Evolutionary conservation across 495 filamentous ascomycete species (phyloP).

Genomic region (Aspergillus cavernicola): DNA sequence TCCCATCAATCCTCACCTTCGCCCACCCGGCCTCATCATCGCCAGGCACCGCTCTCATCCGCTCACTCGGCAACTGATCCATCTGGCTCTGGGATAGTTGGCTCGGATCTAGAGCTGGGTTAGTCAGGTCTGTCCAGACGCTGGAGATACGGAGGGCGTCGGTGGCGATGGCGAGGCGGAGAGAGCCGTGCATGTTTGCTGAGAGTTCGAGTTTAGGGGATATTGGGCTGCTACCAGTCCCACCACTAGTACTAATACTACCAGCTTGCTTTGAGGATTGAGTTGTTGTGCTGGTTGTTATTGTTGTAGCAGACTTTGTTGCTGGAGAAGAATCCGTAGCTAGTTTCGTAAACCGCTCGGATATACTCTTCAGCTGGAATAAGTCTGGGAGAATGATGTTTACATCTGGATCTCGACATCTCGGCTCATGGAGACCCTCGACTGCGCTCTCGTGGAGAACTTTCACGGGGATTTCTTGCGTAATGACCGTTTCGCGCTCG

Average conservation of each 20-base stretch:
- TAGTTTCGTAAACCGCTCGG: slow-evolving; percentile 88
- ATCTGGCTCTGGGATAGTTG: slow-evolving; percentile 63
- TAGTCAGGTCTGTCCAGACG: slow-evolving; percentile 75
- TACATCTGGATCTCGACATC: slow-evolving; percentile 86
- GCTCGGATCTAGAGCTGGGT: slow-evolving; percentile 75
- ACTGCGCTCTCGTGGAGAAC: slow-evolving; percentile 78
- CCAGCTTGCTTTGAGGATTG: no score
- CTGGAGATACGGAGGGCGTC: slow-evolving; percentile 78
- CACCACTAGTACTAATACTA: no score
- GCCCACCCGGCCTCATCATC: slow-evolving; percentile 71
- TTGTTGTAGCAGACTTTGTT: slow-evolving; percentile 9
- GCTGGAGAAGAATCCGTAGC: slow-evolving; percentile 36
- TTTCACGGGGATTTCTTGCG: slow-evolving; percentile 93
- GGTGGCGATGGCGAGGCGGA: slow-evolving; percentile 70
- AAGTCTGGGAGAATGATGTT: slow-evolving; percentile 86
- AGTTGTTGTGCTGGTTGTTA: neutral
- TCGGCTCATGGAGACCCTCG: slow-evolving; percentile 83
- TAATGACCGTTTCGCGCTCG: slow-evolving; percentile 81
- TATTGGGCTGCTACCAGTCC: neutral
- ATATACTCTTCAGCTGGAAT: slow-evolving; percentile 81
- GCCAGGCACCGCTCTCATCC: slow-evolving; percentile 51
- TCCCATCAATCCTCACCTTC: slow-evolving; percentile 82
- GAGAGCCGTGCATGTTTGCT: slow-evolving; percentile 87
- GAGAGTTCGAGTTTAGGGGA: slow-evolving; percentile 70
- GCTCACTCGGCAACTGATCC: slow-evolving; percentile 68